Evolutionary conservation across 176 grass and related monocot genomes (phyloP).

Genomic region (Oryza officinalis): DNA sequence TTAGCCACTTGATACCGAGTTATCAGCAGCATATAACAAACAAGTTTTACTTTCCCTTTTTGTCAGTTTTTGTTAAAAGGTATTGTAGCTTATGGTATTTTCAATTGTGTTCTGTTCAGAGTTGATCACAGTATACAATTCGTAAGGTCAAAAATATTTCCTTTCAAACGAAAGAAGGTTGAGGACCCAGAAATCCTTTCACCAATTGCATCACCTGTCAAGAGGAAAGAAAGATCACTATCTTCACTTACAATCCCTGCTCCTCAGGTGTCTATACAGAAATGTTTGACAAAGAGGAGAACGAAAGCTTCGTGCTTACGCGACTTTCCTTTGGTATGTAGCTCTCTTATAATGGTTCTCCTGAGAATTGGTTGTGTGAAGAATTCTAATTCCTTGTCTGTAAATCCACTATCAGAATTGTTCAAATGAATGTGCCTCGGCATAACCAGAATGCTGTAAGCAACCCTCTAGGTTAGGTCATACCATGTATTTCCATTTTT

Average conservation of each 20-base stretch:
- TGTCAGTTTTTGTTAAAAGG: constrained; percentile 10
- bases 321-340: constrained; percentile 51
- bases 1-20: neutral
- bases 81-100: constrained; percentile 11
- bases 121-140: constrained; percentile 69
- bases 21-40: constrained; percentile 20
- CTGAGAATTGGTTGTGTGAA: neutral
- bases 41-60: constrained; percentile 4
- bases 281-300: constrained; percentile 62
- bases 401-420: neutral
- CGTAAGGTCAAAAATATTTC: constrained; percentile 74
- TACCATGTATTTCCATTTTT: neutral
- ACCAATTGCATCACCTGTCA: constrained; percentile 42
- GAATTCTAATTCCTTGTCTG: neutral
- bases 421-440: neutral
- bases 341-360: constrained; percentile 25
- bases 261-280: constrained; percentile 63
- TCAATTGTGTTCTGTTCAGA: constrained; percentile 47
- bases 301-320: constrained; percentile 58
- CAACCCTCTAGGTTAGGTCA: neutral
- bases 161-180: constrained; percentile 60
- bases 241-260: constrained; percentile 60
- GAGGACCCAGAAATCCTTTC: constrained; percentile 47
- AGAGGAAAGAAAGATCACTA: constrained; percentile 77
- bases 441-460: neutral